Evolutionary conservation across 257 asterid species (phyloP).

Genomic region (Eustoma russellianum): DNA sequence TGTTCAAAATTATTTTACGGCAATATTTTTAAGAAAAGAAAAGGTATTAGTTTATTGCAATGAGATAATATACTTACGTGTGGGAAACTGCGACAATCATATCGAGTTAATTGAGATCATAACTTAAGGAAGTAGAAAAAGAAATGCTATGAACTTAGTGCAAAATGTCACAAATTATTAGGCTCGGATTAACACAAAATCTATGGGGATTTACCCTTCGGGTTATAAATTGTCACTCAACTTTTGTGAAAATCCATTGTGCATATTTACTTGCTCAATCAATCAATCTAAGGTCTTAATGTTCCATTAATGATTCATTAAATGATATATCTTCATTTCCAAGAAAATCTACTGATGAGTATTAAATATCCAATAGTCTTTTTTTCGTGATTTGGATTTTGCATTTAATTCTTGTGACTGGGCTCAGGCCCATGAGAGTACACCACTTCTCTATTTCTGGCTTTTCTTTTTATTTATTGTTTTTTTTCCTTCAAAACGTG

Average conservation of each 20-base stretch:
- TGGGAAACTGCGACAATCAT: neutral
- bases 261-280: neutral
- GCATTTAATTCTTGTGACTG: constrained; percentile 18
- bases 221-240: constrained; percentile 26
- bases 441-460: neutral
- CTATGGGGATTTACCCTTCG: constrained; percentile 20
- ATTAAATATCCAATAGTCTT: constrained; percentile 3
- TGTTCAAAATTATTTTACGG: too few relatives aligned
- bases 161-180: neutral
- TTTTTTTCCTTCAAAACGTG: neutral
- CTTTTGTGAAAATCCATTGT: constrained; percentile 8
- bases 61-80: neutral
- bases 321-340: constrained; percentile 40
- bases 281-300: constrained; percentile 14
- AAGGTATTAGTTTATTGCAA: neutral
- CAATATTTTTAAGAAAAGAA: neutral
- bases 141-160: neutral
- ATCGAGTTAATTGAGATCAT: neutral
- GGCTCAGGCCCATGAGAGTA: constrained; percentile 21
- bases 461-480: neutral
- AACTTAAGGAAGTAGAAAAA: neutral
- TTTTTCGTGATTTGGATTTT: neutral
- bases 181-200: constrained; percentile 17
- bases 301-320: constrained; percentile 28
- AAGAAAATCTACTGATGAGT: constrained; percentile 23